Percentiles rank a stretch among this genome's conserved stretches.
Evolutionary conservation across 2,329 filamentous ascomycete species (phyloP).

Genomic region (Apiospora pterosperma): DNA sequence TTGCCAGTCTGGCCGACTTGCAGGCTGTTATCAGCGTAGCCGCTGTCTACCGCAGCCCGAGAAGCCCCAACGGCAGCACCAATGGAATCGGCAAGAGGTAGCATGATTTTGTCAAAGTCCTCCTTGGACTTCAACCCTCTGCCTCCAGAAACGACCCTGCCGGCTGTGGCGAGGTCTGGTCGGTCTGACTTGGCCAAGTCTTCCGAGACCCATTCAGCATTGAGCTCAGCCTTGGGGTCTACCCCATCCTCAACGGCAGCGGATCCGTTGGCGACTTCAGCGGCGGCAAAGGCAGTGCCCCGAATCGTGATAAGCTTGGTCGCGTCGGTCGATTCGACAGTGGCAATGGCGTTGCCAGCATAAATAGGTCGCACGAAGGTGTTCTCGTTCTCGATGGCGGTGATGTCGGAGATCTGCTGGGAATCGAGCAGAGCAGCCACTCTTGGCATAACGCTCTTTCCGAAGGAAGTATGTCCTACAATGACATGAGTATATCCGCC

Average conservation of each 20-base stretch:
- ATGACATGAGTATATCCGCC: constrained; percentile 91
- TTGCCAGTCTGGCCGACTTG: constrained; percentile 99
- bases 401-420: constrained; percentile 93
- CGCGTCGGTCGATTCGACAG: constrained; percentile 82
- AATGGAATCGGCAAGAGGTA: constrained; percentile 85
- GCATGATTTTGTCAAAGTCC: constrained; percentile 90
- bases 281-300: constrained; percentile 84
- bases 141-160: constrained; percentile 87
- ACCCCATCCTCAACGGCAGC: constrained; percentile 76
- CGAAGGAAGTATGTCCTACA: constrained; percentile 89
- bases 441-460: constrained; percentile 89
- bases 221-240: constrained; percentile 73
- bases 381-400: constrained; percentile 79
- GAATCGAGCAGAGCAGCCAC: constrained; percentile 88
- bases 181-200: constrained; percentile 90
- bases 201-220: constrained; percentile 89
- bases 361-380: constrained; percentile 97
- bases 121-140: constrained; percentile 96
- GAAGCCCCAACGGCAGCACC: constrained; percentile 96
- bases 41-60: constrained; percentile 91
- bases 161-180: constrained; percentile 87
- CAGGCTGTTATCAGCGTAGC: constrained; percentile 96
- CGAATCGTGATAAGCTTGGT: constrained; percentile 91
- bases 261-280: constrained; percentile 67
- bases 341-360: constrained; percentile 94